Evolutionary conservation across 352 stramenopile species (phyloP), one percentile per base, ranked within the genome.

Genomic region (Pythium sukuiense): DNA sequence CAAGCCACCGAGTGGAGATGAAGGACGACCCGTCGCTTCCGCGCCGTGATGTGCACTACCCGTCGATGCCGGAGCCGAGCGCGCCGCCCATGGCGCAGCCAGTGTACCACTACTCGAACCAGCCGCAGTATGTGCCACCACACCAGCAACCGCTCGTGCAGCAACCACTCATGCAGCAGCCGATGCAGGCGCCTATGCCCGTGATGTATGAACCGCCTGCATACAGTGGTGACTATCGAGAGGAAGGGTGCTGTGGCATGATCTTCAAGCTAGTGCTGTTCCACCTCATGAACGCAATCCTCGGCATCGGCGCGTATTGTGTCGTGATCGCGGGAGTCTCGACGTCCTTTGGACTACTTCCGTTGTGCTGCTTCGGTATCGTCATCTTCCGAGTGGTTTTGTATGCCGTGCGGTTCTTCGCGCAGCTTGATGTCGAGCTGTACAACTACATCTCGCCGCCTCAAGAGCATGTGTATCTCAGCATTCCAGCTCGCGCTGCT

Each of bases 281-380:
- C 53, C 79, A 88, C 65, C 37, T 81, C 2, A 54, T 90, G 49
- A 93, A 89, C 59, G 65, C 74, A 12, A 56, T 87, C 20, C 65
- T 93, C n/a, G 82, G 79, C 12, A 76, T 88, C 29, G 53, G 59
- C 0, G 76, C 68, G 7, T 90, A 91, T 65, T 56, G 63, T 13
- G 39, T 85, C 5, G 74, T 91, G 16, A 63, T 89, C 58, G 67
- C 70, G 13, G 73, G 77, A 2, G 62, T 79, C 4, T 72, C 74
- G 26, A 35, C 80, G 9, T 67, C 72, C 16, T 56, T 83, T 39
- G 79, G 72, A 0, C 48, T 91, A 24, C 63, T 91, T 5, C 82
- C 84, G 27, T 43, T 90, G 32, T 90, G 80, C 54, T 93, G 84
- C 52, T 63, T 91, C 53, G 84, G 84, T 11, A 55, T 93, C 27